Base-by-base conservation (phyloP, 345 rosid genomes). In the Orychophragmus violaceus region DNA sequence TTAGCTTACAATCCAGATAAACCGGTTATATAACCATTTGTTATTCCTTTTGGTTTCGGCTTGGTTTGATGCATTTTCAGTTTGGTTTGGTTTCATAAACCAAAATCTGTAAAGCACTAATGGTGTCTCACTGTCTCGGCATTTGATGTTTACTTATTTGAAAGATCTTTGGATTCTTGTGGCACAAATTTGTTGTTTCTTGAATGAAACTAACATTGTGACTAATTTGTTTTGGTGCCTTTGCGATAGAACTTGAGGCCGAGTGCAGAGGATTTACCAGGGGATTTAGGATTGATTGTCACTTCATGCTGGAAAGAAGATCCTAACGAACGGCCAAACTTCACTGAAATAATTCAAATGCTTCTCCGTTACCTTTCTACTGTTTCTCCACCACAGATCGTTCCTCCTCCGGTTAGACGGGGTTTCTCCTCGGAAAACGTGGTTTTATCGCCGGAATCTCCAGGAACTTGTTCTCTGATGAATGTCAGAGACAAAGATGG, bases 291-390 rank as follows among this genome's bases (percentile, higher is more conserved):
- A 0, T 41, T 67, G 80, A 88, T 90, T 0, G 89, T 94, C 45
- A 85, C 95, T 19, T 85, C 96, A 13, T 88, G 99, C 65, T 90
- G 95, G 99, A 82, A 88, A 74, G 96, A 94, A 74, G 97, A 94
- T 79, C 91, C 99, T 18, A 85, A 85, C 66, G 81, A 84, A 58
- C 77, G 96, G 24, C 97, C 99, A 1, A 79, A 85, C 66, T 94
- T 94, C 83, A 82, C 75, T 21, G 79, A 90, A 62, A 94, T 94
- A 33, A 90, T 88, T 62, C 91, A 81, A 76, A 90, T 85, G 97
- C 92, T 94, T 13, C 75, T 83, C 33, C 84, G 52, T 53, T 85
- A 81, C 77, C 85, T 90, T 62, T 81, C 92, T 5, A 79, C 81
- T 9, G 70, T 79, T 48, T 81, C 86, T 1, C 86, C 90, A 0